Conservation (phyloP, 2,329 filamentous ascomycete species). For the Elsinoe arachidis region DNA sequence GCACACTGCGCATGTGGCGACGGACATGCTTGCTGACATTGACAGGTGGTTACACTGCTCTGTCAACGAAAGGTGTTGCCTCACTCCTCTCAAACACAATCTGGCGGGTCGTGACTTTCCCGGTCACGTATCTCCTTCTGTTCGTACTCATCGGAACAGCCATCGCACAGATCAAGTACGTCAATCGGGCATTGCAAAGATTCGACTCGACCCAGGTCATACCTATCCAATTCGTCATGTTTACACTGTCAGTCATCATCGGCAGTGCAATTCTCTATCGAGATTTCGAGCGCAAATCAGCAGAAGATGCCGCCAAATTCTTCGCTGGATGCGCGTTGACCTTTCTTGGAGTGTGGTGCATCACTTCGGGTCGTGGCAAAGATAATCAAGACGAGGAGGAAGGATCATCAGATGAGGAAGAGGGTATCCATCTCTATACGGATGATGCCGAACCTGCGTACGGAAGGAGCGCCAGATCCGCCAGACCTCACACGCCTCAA, state of each 20-base stretch:
- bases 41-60: conserved; percentile 83
- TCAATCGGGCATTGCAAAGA: conserved; percentile 80
- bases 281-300: conserved; percentile 79
- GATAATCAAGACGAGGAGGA: conserved; percentile 45
- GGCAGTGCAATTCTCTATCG: conserved; percentile 89
- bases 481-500: background rate
- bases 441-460: conserved; percentile 24
- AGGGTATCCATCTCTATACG: conserved; percentile 35
- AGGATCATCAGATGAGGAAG: conserved; percentile 30
- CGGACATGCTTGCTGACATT: conserved; percentile 2
- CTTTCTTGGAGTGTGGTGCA: conserved; percentile 94
- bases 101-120: conserved; percentile 80
- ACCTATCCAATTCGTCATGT: conserved; percentile 92
- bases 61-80: conserved; percentile 92
- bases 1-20: background rate
- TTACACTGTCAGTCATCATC: conserved; percentile 89
- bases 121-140: conserved; percentile 81
- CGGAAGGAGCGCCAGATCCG: background rate
- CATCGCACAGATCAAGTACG: conserved; percentile 92
- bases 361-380: conserved; percentile 69
- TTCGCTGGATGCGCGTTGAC: conserved; percentile 83
- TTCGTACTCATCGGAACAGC: conserved; percentile 73
- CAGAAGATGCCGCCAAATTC: conserved; percentile 70
- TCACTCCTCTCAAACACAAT: conserved; percentile 89
- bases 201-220: conserved; percentile 98